These are phyloP conservation scores for Trametes hirsuta DNA, from an alignment of 1,284 basidiomycete genomes.

Conservation along the genomic window DNA sequence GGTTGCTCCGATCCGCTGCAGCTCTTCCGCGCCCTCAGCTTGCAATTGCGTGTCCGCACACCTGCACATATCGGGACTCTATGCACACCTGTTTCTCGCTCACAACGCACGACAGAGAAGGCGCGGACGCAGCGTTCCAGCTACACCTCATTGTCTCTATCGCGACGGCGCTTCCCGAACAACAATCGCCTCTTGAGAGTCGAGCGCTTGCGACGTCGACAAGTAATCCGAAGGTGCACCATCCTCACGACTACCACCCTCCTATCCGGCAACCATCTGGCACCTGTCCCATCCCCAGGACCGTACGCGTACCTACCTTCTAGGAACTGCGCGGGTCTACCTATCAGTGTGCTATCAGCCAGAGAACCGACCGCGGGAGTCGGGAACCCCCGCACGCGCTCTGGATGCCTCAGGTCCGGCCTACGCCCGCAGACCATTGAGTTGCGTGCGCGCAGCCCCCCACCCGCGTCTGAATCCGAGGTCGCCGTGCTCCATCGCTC, in stretches of 20 bases:
- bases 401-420: neutral
- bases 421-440: conserved; percentile 1
- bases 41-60: neutral
- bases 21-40: too few species aligned
- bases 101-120: neutral
- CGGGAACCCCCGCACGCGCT: neutral
- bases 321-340: too few species aligned
- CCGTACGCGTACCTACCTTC: too few species aligned
- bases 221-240: too few species aligned
- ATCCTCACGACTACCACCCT: conserved; percentile 5
- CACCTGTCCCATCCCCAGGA: too few species aligned
- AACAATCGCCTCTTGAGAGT: too few species aligned
- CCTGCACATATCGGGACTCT: too few species aligned
- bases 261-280: neutral
- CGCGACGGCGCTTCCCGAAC: neutral
- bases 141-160: conserved; percentile 1
- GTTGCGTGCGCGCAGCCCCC: neutral
- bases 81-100: neutral
- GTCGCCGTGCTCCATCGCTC: too few species aligned
- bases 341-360: too few species aligned
- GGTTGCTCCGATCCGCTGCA: conserved; percentile 10
- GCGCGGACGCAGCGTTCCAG: neutral
- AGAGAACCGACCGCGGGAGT: neutral
- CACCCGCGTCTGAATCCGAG: too few species aligned
- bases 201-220: too few species aligned